Conservation (phyloP, 345 rosid species). For the Salix arbutifolia region DNA sequence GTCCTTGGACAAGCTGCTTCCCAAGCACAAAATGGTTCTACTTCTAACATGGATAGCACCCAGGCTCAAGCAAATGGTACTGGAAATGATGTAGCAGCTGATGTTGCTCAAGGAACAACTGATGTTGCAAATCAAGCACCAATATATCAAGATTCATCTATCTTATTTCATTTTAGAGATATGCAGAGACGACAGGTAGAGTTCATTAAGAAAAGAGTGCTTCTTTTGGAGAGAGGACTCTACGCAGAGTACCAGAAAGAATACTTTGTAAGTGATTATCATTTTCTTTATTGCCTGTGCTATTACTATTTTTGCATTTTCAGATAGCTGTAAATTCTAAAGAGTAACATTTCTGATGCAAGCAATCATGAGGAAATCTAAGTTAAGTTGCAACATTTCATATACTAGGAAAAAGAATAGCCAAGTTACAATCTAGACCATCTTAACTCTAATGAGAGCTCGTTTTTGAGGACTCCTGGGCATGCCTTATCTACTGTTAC, state of each 20-base stretch:
- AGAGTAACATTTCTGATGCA: not conserved
- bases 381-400: not conserved
- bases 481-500: not conserved
- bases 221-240: slow-evolving; percentile 83
- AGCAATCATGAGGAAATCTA: not conserved
- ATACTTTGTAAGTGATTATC: slow-evolving; percentile 49
- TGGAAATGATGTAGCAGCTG: slow-evolving; percentile 45
- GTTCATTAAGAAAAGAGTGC: slow-evolving; percentile 90
- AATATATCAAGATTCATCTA: slow-evolving; percentile 43
- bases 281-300: not conserved
- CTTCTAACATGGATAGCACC: slow-evolving; percentile 37
- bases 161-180: slow-evolving; percentile 69
- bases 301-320: not conserved
- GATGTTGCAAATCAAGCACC: slow-evolving; percentile 44
- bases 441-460: not conserved
- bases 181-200: slow-evolving; percentile 92
- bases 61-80: slow-evolving; percentile 45
- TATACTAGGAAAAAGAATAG: not conserved
- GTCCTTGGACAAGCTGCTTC: slow-evolving; percentile 57
- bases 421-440: not conserved
- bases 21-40: slow-evolving; percentile 64
- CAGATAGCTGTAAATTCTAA: not conserved
- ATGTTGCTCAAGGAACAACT: slow-evolving; percentile 44
- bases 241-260: slow-evolving; percentile 65
- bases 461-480: not conserved